Evolutionary conservation across 2,329 filamentous ascomycete genomes (phyloP), one percentile per base, ranked within the genome.

Genomic region (Juglanconis juglandina): DNA sequence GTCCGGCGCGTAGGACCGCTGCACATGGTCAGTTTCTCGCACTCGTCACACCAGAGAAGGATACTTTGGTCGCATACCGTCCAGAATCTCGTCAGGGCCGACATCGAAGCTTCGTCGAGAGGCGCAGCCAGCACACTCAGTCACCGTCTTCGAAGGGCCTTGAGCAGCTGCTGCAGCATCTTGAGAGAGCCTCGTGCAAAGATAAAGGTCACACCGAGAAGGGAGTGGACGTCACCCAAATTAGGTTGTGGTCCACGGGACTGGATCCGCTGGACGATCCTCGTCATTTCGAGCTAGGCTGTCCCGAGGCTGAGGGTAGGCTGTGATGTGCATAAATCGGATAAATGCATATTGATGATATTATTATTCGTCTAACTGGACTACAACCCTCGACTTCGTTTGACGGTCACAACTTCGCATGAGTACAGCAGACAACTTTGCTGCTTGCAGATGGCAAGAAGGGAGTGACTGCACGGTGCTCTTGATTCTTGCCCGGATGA

Each of bases 1-100:
- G 73, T 99, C 95, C 5, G 91, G 86, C 10, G 91, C 90, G 78
- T 97, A 95, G 1, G 91, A 92, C 71, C 87, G 88, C 85, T 92
- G 69, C 49, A 68, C 11, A 47, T 35, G 10, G 35, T 51, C 46
- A 63, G 37, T 30, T 9, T 54, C 5, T 24, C 48, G 35, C 47
- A n/a, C 63, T 58, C 64, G 64, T 64, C 39, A 62, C 60, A 51
- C 32, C 39, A 14, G 50, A 17, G 13, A 33, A 30, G 49, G 24
- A 3, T 17, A 24, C 10, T 13, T 6, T 42, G 53, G 8, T 11
- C 17, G 32, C 68, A 58, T 70, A 81, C 81, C 70, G 74, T 77
- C 80, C 81, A 84, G 64, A 79, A 78, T 53, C 78, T 72, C 13
- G 71, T 68, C 32, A 81, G 53, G 1, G 75, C 69, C 11, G 66